Evolutionary conservation across 345 rosid genomes (phyloP).

Genomic region (Litchi chinensis): DNA sequence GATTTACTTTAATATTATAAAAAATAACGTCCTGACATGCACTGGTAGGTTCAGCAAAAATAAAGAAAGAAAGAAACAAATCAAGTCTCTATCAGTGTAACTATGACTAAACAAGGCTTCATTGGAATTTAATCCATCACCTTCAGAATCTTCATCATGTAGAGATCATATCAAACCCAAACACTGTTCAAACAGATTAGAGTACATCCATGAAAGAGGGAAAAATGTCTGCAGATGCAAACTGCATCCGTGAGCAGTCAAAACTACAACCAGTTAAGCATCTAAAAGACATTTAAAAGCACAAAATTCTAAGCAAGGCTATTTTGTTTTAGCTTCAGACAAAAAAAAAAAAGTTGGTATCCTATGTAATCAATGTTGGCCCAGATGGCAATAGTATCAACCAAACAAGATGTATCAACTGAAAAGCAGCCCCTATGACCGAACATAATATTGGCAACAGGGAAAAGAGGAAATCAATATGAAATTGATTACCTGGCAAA

Average conservation of each 20-base stretch:
- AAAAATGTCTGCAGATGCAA: neutral
- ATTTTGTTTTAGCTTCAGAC: too few species aligned
- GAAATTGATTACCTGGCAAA: slow-evolving; percentile 47
- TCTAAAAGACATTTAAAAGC: neutral
- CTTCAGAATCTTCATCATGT: slow-evolving; percentile 34
- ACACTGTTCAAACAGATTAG: neutral
- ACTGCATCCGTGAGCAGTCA: neutral
- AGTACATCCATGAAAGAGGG: neutral
- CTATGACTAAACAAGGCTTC: slow-evolving; percentile 47
- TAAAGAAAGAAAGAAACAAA: neutral
- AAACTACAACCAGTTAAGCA: neutral
- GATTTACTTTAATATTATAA: neutral
- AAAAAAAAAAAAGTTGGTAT: too few species aligned
- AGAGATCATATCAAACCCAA: slow-evolving; percentile 20
- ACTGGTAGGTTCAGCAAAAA: neutral
- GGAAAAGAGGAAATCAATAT: slow-evolving; percentile 49
- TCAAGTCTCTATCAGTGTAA: slow-evolving; percentile 40
- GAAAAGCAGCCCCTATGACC: slow-evolving; percentile 11
- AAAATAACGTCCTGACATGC: neutral
- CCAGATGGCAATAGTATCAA: slow-evolving; percentile 8
- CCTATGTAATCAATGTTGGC: neutral
- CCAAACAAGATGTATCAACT: slow-evolving; percentile 14
- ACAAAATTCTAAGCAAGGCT: too few species aligned
- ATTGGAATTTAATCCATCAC: slow-evolving; percentile 37
- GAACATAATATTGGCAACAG: slow-evolving; percentile 47